Conservation (phyloP, 768 basidiomycete genomes). For the Pholiota conissans region DNA sequence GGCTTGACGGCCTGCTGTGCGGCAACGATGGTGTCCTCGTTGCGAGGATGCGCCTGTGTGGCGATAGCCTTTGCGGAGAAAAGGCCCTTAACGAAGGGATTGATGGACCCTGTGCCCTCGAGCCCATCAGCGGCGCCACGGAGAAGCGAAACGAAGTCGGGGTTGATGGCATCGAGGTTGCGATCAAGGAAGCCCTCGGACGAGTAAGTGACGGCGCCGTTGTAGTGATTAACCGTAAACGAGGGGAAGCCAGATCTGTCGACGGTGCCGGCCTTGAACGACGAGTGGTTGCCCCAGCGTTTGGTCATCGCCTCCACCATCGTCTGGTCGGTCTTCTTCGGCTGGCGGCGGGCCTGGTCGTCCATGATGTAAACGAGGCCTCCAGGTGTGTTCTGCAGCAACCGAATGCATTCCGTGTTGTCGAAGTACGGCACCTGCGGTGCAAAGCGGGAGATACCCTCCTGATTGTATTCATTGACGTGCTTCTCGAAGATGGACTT, state of each 20-base stretch:
- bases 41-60: constrained; percentile 86
- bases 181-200: constrained; percentile 87
- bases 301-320: constrained; percentile 96
- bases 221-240: constrained; percentile 92
- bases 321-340: constrained; percentile 89
- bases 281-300: constrained; percentile 91
- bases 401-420: constrained; percentile 85
- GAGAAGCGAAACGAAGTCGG: constrained; percentile 89
- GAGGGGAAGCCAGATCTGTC: constrained; percentile 81
- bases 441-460: constrained; percentile 72
- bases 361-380: constrained; percentile 98
- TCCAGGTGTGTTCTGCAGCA: constrained; percentile 84
- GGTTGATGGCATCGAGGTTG: constrained; percentile 87
- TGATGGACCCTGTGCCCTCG: constrained; percentile 78
- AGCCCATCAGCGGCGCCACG: constrained; percentile 64
- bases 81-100: constrained; percentile 88
- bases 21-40: constrained; percentile 94
- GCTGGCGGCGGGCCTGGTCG: constrained; percentile 84
- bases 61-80: constrained; percentile 90
- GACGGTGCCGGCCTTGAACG: constrained; percentile 79
- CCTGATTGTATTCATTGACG: constrained; percentile 78
- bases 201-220: constrained; percentile 89
- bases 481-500: constrained; percentile 79
- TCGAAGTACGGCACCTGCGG: constrained; percentile 82
- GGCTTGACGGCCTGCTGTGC: constrained; percentile 94